A percentile compares a stretch with the other conserved stretches of the same genome.
These are phyloP conservation scores for Ogataea zsoltii DNA, from an alignment of 805 yeast genomes.

Conservation along the genomic window DNA sequence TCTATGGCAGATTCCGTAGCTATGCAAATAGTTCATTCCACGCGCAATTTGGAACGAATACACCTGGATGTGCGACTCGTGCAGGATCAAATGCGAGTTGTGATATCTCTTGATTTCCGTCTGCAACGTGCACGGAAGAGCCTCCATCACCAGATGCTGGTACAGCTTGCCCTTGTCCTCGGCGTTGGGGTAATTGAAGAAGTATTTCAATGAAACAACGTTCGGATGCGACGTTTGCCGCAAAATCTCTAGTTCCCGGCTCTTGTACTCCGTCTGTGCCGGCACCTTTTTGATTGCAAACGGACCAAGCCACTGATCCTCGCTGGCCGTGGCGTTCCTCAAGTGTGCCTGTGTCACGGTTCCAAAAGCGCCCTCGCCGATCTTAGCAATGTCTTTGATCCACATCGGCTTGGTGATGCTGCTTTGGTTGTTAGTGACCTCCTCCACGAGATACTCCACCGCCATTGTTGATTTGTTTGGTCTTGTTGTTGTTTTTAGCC, in stretches of 20 bases:
- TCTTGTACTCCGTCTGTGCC: slow-evolving; percentile 83
- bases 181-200: slow-evolving; percentile 66
- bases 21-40: slow-evolving; percentile 80
- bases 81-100: slow-evolving; percentile 59
- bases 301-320: slow-evolving; percentile 66
- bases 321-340: slow-evolving; percentile 27
- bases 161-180: slow-evolving; percentile 61
- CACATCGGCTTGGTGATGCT: slow-evolving; percentile 59
- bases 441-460: slow-evolving; percentile 51
- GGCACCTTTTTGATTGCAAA: slow-evolving; percentile 84
- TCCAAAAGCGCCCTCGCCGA: slow-evolving; percentile 88
- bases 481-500: not conserved
- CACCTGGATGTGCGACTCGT: slow-evolving; percentile 71
- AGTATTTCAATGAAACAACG: slow-evolving; percentile 66
- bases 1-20: slow-evolving; percentile 78
- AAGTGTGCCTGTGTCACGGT: slow-evolving; percentile 75
- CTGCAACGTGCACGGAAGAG: slow-evolving; percentile 79
- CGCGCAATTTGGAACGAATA: slow-evolving; percentile 79
- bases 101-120: slow-evolving; percentile 71
- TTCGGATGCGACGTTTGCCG: slow-evolving; percentile 80
- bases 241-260: slow-evolving; percentile 76
- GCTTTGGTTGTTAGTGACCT: slow-evolving; percentile 63
- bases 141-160: slow-evolving; percentile 85
- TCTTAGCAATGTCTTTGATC: slow-evolving; percentile 67
- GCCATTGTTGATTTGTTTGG: slow-evolving; percentile 15